These are phyloP conservation scores for Spiromastix sp. DNA, from an alignment of 2,329 filamentous ascomycete genomes.

Conservation along the genomic window DNA sequence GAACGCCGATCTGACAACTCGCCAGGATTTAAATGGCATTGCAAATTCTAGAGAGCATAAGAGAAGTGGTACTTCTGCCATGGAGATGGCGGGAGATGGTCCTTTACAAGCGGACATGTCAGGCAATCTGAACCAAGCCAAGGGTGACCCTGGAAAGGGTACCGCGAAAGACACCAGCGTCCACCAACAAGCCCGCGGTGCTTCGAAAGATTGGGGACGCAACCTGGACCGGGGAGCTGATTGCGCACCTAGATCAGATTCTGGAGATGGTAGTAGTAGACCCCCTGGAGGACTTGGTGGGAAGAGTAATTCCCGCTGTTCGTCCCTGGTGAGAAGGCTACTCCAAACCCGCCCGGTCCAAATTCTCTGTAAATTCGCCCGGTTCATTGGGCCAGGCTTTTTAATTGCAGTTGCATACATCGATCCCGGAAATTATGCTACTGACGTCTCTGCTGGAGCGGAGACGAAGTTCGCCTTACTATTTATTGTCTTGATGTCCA, in stretches of 20 bases:
- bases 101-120: constrained; percentile 16
- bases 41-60: constrained; percentile 47
- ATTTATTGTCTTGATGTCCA: constrained; percentile 39
- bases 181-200: too few species aligned
- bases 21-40: constrained; percentile 51
- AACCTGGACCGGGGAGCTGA: too few species aligned
- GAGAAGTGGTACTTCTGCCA: too few species aligned
- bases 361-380: constrained; percentile 29
- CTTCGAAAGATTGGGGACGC: too few species aligned
- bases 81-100: constrained; percentile 22
- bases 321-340: too few species aligned
- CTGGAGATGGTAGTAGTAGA: too few species aligned
- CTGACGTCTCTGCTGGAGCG: constrained; percentile 39
- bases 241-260: too few species aligned
- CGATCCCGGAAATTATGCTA: constrained; percentile 41
- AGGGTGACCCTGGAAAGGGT: constrained; percentile 2
- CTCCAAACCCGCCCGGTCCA: constrained; percentile 18
- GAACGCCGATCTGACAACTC: constrained; percentile 50
- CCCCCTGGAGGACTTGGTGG: too few species aligned
- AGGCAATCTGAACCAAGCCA: constrained; percentile 15
- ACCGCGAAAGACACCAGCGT: too few species aligned
- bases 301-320: too few species aligned
- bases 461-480: constrained; percentile 34
- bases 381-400: constrained; percentile 39
- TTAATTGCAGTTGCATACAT: constrained; percentile 38